Evolutionary conservation across 768 basidiomycete genomes (phyloP), one percentile per base, ranked within the genome.

Genomic region (Serendipita sp.): DNA sequence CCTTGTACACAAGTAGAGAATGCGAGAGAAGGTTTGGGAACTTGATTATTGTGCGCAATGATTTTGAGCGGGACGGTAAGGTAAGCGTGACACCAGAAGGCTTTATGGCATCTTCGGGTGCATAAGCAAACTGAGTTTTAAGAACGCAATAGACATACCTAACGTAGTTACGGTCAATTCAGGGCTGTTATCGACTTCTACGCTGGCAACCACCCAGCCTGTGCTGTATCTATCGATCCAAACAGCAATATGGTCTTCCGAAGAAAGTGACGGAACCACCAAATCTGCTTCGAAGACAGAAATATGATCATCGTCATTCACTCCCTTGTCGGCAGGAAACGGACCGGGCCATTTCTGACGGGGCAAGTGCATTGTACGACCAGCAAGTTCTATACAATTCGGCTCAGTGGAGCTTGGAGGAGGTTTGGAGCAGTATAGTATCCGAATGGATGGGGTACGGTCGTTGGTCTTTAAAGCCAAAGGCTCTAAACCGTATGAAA

Each of bases 1-100:
- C 68, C 34, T 77, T 78, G 70, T 92, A 91, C 2, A 83, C 85
- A 15, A 90, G 66, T 1, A 92, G 75, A 0, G 82, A 80, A 65
- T 80, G 81, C 3, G 81, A 80, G 8, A 83, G 72, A 1, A 88
- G 69, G 62, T 74, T 76, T 2, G 87, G 83, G 63, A 90, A 75
- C 6, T 70, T 70, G 29, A 86, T 73, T 1, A 75, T 69, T 13
- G 77, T 76, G 18, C 72, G 76, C 31, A 84, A 69, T 0, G 75
- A 27, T 58, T 46, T 27, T 18, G 55, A 60, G 16, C 55, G 16
- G 4, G 55, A n/a, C 36, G 55, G 55, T 10, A 60, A 37, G 55
- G 55, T n/a, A 8, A 60, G 31, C 8, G 55, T 29, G 55, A 37
- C 18, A 27, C 55, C 55, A 23, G 29, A 31, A 27, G 55, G 55